These are phyloP conservation scores for Ploettnerulaceae sp. DNA, from an alignment of 2,329 filamentous ascomycete genomes.

Conservation along the genomic window DNA sequence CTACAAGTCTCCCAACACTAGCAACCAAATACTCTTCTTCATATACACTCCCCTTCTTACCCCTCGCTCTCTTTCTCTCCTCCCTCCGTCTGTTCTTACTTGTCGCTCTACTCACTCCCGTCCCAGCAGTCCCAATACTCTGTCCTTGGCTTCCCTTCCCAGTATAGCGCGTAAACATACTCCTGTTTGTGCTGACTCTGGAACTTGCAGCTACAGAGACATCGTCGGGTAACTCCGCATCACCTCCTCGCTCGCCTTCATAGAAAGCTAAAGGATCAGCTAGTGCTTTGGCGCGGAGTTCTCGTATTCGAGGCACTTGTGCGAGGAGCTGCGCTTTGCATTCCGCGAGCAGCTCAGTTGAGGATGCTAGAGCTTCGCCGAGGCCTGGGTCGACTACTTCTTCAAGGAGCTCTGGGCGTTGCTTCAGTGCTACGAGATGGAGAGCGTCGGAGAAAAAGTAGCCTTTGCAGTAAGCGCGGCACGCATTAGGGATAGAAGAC, in stretches of 20 bases:
- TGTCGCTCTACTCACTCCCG: conserved; percentile 70
- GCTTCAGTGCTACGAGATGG: conserved; percentile 60
- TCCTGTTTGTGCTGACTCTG: conserved; percentile 74
- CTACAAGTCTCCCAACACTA: conserved; percentile 75
- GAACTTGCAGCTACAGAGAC: conserved; percentile 82
- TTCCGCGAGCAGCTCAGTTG: conserved; percentile 88
- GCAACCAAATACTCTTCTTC: conserved; percentile 96
- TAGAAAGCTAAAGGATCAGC: conserved; percentile 87
- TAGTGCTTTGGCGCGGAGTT: conserved; percentile 74
- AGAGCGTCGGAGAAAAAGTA: conserved; percentile 87
- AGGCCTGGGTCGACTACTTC: conserved; percentile 71
- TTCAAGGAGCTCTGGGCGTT: conserved; percentile 57
- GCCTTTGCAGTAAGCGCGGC: conserved; percentile 78
- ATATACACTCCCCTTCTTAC: conserved; percentile 95
- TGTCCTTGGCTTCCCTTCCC: conserved; percentile 47
- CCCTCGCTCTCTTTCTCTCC: conserved; percentile 89
- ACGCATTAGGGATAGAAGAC: conserved; percentile 61
- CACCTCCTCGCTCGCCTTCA: conserved; percentile 64
- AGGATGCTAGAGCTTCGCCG: conserved; percentile 72
- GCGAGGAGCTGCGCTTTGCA: conserved; percentile 80
- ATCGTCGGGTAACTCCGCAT: conserved; percentile 79
- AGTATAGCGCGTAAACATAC: conserved; percentile 89
- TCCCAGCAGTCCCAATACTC: conserved; percentile 64
- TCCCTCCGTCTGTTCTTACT: conserved; percentile 84
- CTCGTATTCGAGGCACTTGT: conserved; percentile 79